Conservation (phyloP, 1,284 basidiomycete species). For the Apiotrichum akiyoshidainum region DNA sequence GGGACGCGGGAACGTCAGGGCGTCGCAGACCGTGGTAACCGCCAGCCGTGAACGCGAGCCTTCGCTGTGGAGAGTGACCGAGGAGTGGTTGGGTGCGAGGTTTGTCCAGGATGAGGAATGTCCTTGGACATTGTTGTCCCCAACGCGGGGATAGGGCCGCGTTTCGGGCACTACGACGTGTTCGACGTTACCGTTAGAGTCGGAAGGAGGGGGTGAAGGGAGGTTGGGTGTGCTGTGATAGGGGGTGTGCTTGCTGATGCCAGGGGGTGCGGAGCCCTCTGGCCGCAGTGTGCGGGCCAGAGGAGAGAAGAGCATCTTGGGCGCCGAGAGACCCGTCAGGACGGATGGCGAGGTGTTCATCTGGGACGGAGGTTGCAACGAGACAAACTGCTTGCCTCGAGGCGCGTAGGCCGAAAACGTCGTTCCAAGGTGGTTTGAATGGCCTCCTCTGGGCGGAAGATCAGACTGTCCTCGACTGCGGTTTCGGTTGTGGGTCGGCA, state of each 20-base stretch:
- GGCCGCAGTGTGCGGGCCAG: constrained; percentile 30
- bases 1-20: constrained; percentile 40
- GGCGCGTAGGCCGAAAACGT: not conserved
- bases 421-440: not conserved
- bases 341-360: constrained; percentile 37
- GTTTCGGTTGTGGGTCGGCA: not conserved
- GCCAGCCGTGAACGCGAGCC: constrained; percentile 18
- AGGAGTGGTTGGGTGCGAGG: constrained; percentile 4
- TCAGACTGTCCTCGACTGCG: not conserved
- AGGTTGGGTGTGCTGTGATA: constrained; percentile 7
- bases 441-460: not conserved
- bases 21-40: constrained; percentile 37
- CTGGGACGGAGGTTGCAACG: not conserved
- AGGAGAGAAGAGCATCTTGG: constrained; percentile 44
- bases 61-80: constrained; percentile 17
- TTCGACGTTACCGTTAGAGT: not conserved
- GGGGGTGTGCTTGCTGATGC: not conserved
- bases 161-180: not conserved
- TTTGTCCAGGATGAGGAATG: not conserved
- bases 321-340: constrained; percentile 35
- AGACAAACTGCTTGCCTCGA: not conserved
- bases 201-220: not conserved
- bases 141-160: constrained; percentile 15
- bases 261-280: not conserved
- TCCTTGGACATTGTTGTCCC: constrained; percentile 3